phyloP scores from a whole-genome alignment of 768 basidiomycete genomes.

The Leccinum uliginosum region DNA sequence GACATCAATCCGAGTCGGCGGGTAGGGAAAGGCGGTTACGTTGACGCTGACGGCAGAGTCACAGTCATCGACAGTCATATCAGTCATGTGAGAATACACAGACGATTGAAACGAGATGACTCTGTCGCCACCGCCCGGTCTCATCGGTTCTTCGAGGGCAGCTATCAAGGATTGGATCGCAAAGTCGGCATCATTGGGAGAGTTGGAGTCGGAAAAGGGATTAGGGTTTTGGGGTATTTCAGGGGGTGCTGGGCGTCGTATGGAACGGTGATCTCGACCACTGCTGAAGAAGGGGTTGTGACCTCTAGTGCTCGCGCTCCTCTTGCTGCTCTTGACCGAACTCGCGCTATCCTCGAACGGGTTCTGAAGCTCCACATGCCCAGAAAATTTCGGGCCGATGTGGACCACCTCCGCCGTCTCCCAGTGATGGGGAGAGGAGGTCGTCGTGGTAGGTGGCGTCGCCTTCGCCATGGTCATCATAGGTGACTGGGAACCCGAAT shows the following conservation, averaged over 20 bases:
- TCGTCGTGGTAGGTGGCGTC: constrained; percentile 52
- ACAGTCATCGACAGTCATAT: constrained; percentile 14
- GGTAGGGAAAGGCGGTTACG: constrained; percentile 28
- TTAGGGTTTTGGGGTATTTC: constrained; percentile 19
- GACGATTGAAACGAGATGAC: constrained; percentile 60
- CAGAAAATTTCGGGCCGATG: constrained; percentile 10
- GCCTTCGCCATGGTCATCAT: constrained; percentile 49
- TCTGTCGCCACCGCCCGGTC: constrained; percentile 44
- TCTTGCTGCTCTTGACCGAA: constrained; percentile 10
- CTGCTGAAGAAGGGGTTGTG: constrained; percentile 39
- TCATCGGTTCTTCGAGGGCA: constrained; percentile 51
- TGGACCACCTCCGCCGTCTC: constrained; percentile 64
- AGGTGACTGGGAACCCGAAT: constrained; percentile 43
- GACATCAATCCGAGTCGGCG: constrained; percentile 17
- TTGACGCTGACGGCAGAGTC: constrained; percentile 25
- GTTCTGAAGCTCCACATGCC: constrained; percentile 13
- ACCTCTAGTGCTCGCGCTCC: not conserved
- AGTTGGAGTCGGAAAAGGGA: constrained; percentile 41
- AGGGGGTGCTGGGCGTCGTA: constrained; percentile 15
- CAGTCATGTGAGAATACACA: constrained; percentile 24
- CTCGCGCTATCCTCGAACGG: constrained; percentile 26
- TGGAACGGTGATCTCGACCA: constrained; percentile 34
- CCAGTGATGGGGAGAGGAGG: constrained; percentile 55
- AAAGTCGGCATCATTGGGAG: constrained; percentile 24
- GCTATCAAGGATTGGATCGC: constrained; percentile 63